Evolutionary conservation across 148 eudicot genomes (phyloP), one percentile per base, ranked within the genome.

Genomic region (Persicaria tinctoria): DNA sequence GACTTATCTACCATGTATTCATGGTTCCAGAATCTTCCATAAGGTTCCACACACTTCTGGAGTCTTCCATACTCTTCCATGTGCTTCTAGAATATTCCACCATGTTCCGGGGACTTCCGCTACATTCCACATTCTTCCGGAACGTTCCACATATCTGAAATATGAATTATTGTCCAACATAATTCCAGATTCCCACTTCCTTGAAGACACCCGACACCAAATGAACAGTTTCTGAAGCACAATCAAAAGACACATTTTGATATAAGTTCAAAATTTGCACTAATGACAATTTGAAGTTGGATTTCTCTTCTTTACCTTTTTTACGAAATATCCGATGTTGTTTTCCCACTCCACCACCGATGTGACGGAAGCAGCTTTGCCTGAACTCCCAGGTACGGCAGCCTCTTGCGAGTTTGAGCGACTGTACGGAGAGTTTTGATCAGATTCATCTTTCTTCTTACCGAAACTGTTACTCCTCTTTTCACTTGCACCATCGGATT

Each of bases 181-280:
- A n/a, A 78, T 83, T 79, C 99, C 99, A 50, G 78, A 76, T 66
- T 89, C 90, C 97, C 96, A 95, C 51, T 81, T 82, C 70, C 91
- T 87, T 80, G 87, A 86, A 49, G 77, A 80, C 6, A 84, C 84
- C 54, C 79, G 87, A 78, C 93, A 92, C 99, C 99, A 95, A 51
- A 90, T 88, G 72, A 86, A 85, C 70, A 92, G 97, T 88, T 88
- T 92, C 99, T 95, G 90, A 79, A 82, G 78, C 56, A 83, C 69
- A 62, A 45, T 32, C 41, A 32, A 32, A 32, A 32, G 41, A 32
- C 41, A 1, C 41, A 32, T 32, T 32, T 32, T 32, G 2, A 32
- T 32, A 32, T 32, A 32, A 32, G 41, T 32, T 32, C 41, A 32
- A 32, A 32, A 32, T 1, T 2, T 32, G 41, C 41, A 32, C 41